Conservation (phyloP, 108 stramenopile species). For the Cyclotella kingstonii region DNA sequence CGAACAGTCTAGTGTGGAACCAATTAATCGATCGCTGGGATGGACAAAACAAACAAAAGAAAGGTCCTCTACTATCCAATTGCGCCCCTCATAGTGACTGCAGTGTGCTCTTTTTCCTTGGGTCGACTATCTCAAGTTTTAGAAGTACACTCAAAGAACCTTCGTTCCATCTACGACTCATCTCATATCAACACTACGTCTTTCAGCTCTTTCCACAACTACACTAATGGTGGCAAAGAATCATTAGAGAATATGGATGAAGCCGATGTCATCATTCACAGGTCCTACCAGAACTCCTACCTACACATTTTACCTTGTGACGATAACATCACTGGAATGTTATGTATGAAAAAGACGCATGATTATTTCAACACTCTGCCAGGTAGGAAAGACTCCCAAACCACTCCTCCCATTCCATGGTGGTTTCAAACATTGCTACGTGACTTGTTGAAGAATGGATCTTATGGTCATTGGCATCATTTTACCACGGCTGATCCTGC, state of each 20-base stretch:
- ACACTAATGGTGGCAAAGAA: not conserved
- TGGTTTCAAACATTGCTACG: constrained; percentile 61
- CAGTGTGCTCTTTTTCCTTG: constrained; percentile 1
- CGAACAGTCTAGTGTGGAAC: too few species aligned
- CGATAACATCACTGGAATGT: not conserved
- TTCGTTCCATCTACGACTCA: not conserved
- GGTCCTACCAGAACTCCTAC: constrained; percentile 26
- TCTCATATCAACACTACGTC: not conserved
- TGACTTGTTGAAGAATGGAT: constrained; percentile 21
- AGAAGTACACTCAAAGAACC: not conserved
- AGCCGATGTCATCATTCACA: constrained; percentile 34
- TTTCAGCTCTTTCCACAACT: not conserved
- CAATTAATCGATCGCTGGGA: too few species aligned
- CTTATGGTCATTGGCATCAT: constrained; percentile 45
- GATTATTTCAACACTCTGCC: constrained; percentile 5
- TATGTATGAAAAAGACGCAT: constrained; percentile 20
- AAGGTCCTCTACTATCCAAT: too few species aligned
- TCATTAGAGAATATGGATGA: constrained; percentile 19
- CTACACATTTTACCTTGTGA: constrained; percentile 36
- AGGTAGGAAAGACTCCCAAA: not conserved
- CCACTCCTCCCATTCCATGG: constrained; percentile 38
- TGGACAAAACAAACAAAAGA: too few species aligned
- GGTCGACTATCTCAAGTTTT: not conserved
- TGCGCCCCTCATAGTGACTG: constrained; percentile 1
- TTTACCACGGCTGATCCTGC: constrained; percentile 38